Base-by-base conservation (phyloP, 164 flowering plant species). In the Kingdonia uniflora region DNA sequence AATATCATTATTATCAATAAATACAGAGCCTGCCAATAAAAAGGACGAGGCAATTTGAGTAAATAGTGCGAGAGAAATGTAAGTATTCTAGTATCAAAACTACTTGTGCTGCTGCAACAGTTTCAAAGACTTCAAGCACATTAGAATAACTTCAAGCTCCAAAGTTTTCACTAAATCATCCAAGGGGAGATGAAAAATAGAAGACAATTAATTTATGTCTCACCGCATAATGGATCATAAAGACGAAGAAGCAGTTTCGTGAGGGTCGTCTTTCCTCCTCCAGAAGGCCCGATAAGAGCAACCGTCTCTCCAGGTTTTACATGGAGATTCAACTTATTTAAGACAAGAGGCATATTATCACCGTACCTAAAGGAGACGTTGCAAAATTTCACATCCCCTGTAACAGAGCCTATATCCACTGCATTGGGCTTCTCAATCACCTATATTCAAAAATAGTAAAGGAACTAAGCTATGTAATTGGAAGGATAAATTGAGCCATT, bases 241-340 rank as follows among this genome's bases (percentile, higher is more conserved):
- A 94, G 89, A 59, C 96, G 95, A 65, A 94, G 95, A 57, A 94
- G 86, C 56, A 94, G 73, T 72, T 94, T 94, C 16, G 62, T 69
- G 51, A 89, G 76, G 29, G 97, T 94, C 19, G 99, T 76, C 75
- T 94, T 94, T 60, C 99, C 99, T 59, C 99, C 99, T 54, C 99
- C 99, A 48, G 99, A 94, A 19, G 96, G 97, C 19, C 99, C 99
- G 52, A 85, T 77, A 51, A 94, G 68, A 54, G 97, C 97, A 64
- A 94, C 69, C 21, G 83, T 89, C 71, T 89, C 96, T 57, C 97
- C 97, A 50, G 95, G 79, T 72, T 71, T 80, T 21, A 94, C 74
- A 67, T 89, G 92, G 52, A 94, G 90, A 65, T 81, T 62, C 64
- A 94, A 63, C 6, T 74, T 71, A 64, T 77, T 63, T 67, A 94